Evolutionary conservation across 2,329 filamentous ascomycete genomes (phyloP).

Genomic region (Fusarium longipes): DNA sequence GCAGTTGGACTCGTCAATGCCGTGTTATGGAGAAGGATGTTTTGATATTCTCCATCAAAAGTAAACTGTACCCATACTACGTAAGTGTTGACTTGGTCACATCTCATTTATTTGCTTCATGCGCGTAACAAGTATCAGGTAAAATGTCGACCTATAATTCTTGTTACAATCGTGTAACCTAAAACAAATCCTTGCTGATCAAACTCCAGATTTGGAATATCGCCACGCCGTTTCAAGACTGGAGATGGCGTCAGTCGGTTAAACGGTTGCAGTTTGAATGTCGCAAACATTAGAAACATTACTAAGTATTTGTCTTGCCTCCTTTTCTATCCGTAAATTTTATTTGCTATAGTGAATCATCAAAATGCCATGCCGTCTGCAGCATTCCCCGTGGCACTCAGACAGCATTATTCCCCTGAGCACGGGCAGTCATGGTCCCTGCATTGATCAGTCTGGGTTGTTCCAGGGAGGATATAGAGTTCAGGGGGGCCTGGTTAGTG

Average conservation of each 20-base stretch:
- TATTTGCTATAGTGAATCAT: too few species aligned
- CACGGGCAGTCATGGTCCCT: constrained; percentile 36
- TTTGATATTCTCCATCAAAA: not conserved
- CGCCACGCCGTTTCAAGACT: constrained; percentile 1
- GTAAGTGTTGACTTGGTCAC: not conserved
- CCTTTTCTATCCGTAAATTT: not conserved
- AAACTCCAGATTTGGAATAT: not conserved
- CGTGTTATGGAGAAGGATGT: not conserved
- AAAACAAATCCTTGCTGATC: not conserved
- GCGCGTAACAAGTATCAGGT: not conserved
- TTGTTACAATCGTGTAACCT: not conserved
- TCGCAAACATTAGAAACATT: not conserved
- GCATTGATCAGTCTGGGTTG: constrained; percentile 15
- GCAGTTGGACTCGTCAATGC: constrained; percentile 1
- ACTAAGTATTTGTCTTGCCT: not conserved
- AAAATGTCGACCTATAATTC: not conserved
- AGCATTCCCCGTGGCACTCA: constrained; percentile 33
- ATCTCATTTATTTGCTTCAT: constrained; percentile 4
- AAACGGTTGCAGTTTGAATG: not conserved
- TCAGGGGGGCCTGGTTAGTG: constrained; percentile 1
- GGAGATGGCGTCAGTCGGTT: constrained; percentile 1
- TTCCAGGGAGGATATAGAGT: constrained; percentile 16
- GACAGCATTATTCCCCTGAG: constrained; percentile 22
- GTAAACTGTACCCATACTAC: too few species aligned
- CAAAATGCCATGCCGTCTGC: constrained; percentile 1